A percentile compares a stretch with the other conserved stretches of the same genome.
phyloP scores from a whole-genome alignment of 768 basidiomycete species.

The Termitomyces heimii region DNA sequence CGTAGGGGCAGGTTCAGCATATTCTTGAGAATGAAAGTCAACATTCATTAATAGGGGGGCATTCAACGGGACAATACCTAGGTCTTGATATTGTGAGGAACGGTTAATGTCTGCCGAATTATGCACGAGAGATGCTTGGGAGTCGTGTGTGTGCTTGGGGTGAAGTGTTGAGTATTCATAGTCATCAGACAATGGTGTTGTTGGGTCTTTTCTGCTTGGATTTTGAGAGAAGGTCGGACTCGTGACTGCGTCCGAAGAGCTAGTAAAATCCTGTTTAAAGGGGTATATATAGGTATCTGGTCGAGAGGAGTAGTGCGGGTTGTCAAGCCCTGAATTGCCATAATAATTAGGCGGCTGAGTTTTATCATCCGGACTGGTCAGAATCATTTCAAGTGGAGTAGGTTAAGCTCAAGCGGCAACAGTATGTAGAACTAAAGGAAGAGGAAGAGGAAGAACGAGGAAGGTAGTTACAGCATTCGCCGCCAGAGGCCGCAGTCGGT shows the following conservation, averaged over 20 bases:
- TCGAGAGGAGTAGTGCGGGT: neutral
- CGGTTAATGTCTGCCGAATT: constrained; percentile 37
- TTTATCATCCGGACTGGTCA: constrained; percentile 11
- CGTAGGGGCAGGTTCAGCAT: constrained; percentile 48
- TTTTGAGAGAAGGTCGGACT: constrained; percentile 9
- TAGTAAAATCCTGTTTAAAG: neutral
- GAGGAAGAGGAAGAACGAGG: neutral
- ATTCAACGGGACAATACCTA: constrained; percentile 35
- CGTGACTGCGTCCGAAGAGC: constrained; percentile 1
- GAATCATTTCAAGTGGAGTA: constrained; percentile 7
- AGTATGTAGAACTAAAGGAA: neutral
- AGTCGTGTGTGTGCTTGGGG: constrained; percentile 18
- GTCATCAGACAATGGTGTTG: neutral
- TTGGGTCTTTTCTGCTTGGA: constrained; percentile 2
- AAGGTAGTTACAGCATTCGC: neutral
- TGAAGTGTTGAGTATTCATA: constrained; percentile 1
- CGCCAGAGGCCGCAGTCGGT: neutral
- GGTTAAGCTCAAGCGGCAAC: neutral
- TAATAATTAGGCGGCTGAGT: constrained; percentile 3
- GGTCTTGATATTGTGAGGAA: constrained; percentile 39
- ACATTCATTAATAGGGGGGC: neutral
- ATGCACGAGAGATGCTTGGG: constrained; percentile 35
- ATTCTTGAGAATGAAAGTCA: constrained; percentile 37
- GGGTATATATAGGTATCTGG: neutral
- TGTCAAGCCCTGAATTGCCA: neutral